Conservation (phyloP, 108 stramenopile species). For the Nannochloropsis granulata region DNA sequence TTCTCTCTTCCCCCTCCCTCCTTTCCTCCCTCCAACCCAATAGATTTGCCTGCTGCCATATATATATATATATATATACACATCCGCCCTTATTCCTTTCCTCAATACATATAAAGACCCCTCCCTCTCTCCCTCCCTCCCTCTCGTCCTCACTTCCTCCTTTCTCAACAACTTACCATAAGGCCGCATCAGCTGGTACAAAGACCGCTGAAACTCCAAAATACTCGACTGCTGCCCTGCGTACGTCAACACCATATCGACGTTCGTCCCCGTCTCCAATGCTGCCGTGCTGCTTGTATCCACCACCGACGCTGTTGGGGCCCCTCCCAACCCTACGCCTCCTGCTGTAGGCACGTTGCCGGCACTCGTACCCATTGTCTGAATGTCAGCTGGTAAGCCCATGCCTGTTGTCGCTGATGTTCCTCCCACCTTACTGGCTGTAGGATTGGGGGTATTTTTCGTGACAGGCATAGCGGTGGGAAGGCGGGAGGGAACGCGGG, state of each 20-base stretch:
- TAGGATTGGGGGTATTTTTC: background rate
- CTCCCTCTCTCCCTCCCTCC: background rate
- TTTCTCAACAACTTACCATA: background rate
- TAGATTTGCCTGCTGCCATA: too few relatives aligned
- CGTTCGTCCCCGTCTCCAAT: background rate
- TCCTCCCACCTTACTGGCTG: background rate
- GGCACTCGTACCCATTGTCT: background rate
- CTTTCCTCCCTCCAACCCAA: background rate
- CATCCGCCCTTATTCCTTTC: too few relatives aligned
- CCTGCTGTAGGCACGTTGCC: background rate
- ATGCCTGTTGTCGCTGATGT: background rate
- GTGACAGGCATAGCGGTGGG: background rate
- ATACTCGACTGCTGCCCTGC: background rate
- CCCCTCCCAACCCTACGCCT: too few relatives aligned
- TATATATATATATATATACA: too few relatives aligned
- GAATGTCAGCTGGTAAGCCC: background rate
- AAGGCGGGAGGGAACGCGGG: background rate
- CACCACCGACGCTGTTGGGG: background rate
- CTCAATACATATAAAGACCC: background rate
- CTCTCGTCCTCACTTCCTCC: background rate
- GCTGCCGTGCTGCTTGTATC: background rate
- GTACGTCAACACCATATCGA: background rate
- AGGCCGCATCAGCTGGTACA: background rate
- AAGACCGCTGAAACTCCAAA: background rate
- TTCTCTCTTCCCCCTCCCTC: background rate